phyloP scores from a whole-genome alignment of 345 rosid species.

The Carallia brachiata region DNA sequence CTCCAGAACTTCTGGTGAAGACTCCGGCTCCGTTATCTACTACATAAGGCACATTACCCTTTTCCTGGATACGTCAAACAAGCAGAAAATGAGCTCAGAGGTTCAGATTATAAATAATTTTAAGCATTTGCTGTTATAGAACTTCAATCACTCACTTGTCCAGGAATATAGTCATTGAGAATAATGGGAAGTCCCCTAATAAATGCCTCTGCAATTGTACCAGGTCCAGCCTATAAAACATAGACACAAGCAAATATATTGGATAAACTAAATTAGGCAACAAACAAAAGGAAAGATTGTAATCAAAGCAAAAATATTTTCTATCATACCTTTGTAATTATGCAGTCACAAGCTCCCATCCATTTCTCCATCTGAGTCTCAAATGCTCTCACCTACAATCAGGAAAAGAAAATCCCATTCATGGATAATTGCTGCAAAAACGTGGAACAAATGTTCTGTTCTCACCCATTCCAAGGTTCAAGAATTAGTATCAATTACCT shows the following conservation, averaged over 20 bases:
- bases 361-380: constrained; percentile 96
- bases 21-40: constrained; percentile 93
- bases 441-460: not conserved
- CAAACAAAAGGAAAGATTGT: not conserved
- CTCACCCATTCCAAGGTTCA: not conserved
- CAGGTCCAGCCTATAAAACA: constrained; percentile 81
- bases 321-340: constrained; percentile 63
- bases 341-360: constrained; percentile 99
- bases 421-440: not conserved
- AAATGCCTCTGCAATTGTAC: constrained; percentile 92
- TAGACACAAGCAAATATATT: not conserved
- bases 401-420: not conserved
- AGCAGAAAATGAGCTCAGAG: not conserved
- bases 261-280: constrained; percentile 4
- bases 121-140: not conserved
- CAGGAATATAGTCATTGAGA: constrained; percentile 95
- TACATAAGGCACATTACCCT: constrained; percentile 93
- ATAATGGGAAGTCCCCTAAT: constrained; percentile 87
- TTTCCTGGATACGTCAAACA: constrained; percentile 53
- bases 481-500: constrained; percentile 40
- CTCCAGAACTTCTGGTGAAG: constrained; percentile 88
- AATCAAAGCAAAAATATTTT: not conserved
- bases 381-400: constrained; percentile 70
- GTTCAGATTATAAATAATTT: not conserved
- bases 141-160: constrained; percentile 54